These are phyloP conservation scores for Barnettozyma wickerhamii DNA, from an alignment of 805 yeast species.

Conservation along the genomic window DNA sequence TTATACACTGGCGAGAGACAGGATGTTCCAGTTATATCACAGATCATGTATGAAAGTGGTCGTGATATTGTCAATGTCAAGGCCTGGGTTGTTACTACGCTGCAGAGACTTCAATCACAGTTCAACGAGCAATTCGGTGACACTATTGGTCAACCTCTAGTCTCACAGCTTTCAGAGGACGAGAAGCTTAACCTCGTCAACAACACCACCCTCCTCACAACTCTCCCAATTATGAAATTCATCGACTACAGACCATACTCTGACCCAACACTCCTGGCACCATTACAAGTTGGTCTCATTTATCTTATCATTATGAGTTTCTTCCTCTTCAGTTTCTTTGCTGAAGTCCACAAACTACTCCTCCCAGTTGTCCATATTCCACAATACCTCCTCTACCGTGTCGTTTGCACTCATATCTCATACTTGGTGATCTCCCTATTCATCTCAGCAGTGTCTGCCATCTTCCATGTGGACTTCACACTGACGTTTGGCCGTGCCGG, in stretches of 20 bases:
- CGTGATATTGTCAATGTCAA: slow-evolving; percentile 52
- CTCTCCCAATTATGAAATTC: slow-evolving; percentile 33
- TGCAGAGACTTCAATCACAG: slow-evolving; percentile 32
- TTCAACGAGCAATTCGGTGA: slow-evolving; percentile 23
- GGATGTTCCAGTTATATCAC: slow-evolving; percentile 31
- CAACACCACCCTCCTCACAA: slow-evolving; percentile 22
- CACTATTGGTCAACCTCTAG: slow-evolving; percentile 24
- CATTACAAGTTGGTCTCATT: slow-evolving; percentile 71
- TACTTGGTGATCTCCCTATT: slow-evolving; percentile 56
- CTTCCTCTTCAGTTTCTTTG: slow-evolving; percentile 61
- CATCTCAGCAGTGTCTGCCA: slow-evolving; percentile 57
- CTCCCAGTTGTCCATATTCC: slow-evolving; percentile 39
- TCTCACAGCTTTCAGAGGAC: slow-evolving; percentile 26
- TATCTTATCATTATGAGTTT: slow-evolving; percentile 68
- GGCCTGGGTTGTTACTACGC: slow-evolving; percentile 39
- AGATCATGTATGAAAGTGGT: slow-evolving; percentile 55
- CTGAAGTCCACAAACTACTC: slow-evolving; percentile 46
- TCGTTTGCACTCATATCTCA: slow-evolving; percentile 44
- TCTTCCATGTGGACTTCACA: slow-evolving; percentile 60
- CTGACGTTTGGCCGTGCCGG: slow-evolving; percentile 62
- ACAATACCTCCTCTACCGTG: slow-evolving; percentile 50
- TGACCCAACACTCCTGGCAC: slow-evolving; percentile 53
- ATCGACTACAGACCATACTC: slow-evolving; percentile 48
- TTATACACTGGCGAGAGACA: slow-evolving; percentile 23
- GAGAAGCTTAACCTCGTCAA: slow-evolving; percentile 22